phyloP scores from a whole-genome alignment of 2,329 filamentous ascomycete species.

The Cadophora sp. region DNA sequence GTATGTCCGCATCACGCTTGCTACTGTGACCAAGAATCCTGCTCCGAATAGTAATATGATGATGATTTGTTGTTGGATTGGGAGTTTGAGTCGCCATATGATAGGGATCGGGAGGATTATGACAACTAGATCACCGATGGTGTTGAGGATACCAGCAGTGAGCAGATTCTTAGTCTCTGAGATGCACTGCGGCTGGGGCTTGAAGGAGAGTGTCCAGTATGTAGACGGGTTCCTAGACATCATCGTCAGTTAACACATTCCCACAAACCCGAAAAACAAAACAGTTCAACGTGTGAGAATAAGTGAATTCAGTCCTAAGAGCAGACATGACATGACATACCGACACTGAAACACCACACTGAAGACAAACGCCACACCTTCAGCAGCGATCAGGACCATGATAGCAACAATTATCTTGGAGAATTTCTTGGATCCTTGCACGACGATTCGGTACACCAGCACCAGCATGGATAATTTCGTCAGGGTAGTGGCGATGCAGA shows the following conservation, averaged over 20 bases:
- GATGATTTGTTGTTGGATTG: slow-evolving; percentile 54
- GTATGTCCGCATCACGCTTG: slow-evolving; percentile 48
- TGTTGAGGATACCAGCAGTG: slow-evolving; percentile 63
- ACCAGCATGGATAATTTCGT: slow-evolving; percentile 48
- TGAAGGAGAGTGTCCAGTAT: slow-evolving; percentile 47
- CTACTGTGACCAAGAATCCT: slow-evolving; percentile 52
- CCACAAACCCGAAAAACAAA: too few species aligned
- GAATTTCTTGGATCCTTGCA: slow-evolving; percentile 44
- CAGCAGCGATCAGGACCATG: slow-evolving; percentile 45
- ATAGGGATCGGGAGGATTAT: slow-evolving; percentile 58
- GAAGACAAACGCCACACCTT: slow-evolving; percentile 45
- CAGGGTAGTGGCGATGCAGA: slow-evolving; percentile 45
- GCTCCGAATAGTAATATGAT: slow-evolving; percentile 56
- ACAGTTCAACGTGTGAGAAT: too few species aligned
- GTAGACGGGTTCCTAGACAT: slow-evolving; percentile 46
- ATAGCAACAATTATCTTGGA: slow-evolving; percentile 40
- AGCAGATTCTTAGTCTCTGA: slow-evolving; percentile 59
- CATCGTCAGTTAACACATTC: neutral
- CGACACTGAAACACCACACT: slow-evolving; percentile 50
- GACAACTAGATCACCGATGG: slow-evolving; percentile 61
- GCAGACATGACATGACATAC: slow-evolving; percentile 46
- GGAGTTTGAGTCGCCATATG: slow-evolving; percentile 53
- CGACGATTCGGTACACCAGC: slow-evolving; percentile 46
- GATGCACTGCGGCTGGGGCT: slow-evolving; percentile 49
- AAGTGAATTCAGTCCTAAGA: too few species aligned